Evolutionary conservation across 2,329 filamentous ascomycete genomes (phyloP), one percentile per base, ranked within the genome.

Genomic region (Aspergillus neotritici): DNA sequence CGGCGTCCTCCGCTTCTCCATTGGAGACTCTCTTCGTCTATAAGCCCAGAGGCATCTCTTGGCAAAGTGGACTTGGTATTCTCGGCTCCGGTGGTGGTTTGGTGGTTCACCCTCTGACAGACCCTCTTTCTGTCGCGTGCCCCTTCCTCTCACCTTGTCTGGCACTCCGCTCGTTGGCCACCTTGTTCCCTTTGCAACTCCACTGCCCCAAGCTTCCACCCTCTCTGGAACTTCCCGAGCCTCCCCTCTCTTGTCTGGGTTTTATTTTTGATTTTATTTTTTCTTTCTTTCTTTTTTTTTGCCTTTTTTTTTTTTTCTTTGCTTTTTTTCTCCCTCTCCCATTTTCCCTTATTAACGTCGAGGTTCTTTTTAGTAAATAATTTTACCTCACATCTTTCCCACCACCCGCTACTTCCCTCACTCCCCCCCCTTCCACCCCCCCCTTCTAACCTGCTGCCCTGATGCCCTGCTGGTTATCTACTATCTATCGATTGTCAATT

Each of bases 321-420:
- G 9, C 13, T 31, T 37, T 37, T 42, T 37, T n/a, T 31, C 54
- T 51, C 53, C 44, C 41, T 34, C 43, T 34, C 41, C 43, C 48
- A 46, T 40, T 31, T 34, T 38, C 48, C 37, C 44, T 44, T 51
- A 53, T 53, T 51, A 53, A 54, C 51, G 54, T 52, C 54, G 49
- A 5, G 49, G 55, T 60, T 61, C 56, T 51, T 54, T 56, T 68
- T 68, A 66, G 60, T 61, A 60, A 67, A 67, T 65, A 53, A 55
- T 56, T 65, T 68, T 66, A 68, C 63, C 61, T 64, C 63, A 63
- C 57, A 55, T 51, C 57, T 61, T 61, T 61, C 48, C 47, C 48
- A 40, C 41, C 43, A 38, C 36, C 21, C 21, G 21, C 21, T 25
- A 25, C 21, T 25, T 42, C 44, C 31, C 40, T 48, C 46, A 37